Evolutionary conservation across 2,329 filamentous ascomycete species (phyloP), one percentile per base, ranked within the genome.

Genomic region (Alternaria sp.): DNA sequence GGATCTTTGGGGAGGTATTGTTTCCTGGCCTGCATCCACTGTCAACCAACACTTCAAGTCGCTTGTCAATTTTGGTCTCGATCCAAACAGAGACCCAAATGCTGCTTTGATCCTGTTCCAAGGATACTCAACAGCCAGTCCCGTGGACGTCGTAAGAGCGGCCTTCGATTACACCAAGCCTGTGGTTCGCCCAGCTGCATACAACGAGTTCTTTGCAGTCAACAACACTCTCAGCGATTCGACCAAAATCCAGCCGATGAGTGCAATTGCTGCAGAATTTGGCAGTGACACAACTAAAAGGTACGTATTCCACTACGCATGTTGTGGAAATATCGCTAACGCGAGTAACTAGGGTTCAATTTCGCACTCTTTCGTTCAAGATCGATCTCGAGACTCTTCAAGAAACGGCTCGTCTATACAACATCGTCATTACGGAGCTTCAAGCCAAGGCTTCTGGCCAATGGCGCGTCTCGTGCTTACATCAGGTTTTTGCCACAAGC

Each of bases 1-100:
- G n/a, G 34, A 67, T 12, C 42, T 75, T 14, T 74, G 70, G 70
- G 68, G 60, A 38, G 7, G 43, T 53, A 41, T 46, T 34, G 4
- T 70, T 59, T 43, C 59, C 39, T 26, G 66, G 65, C 46, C 46
- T 12, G 46, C 20, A 48, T 58, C 58, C 1, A 57, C 48, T 1
- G 51, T 54, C 11, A 47, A 53, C 16, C 44, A 59, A 30, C 65
- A 69, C 14, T 66, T 70, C 28, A 57, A 61, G 7, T 65, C 66
- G 8, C 64, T 65, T 28, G 47, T 57, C 16, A 16, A 30, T 43
- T 54, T 9, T 70, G 66, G 68, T 36, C 46, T 49, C 14, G 20
- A 49, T 18, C 46, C 30, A 5, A 38, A 49, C 46, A 49, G 46
- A 22, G 32, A 49, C 36, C 20, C 46, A 26, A 69, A 67, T 5